Conservation (phyloP, 169 alveolate species). For the Perkinsus olseni region DNA sequence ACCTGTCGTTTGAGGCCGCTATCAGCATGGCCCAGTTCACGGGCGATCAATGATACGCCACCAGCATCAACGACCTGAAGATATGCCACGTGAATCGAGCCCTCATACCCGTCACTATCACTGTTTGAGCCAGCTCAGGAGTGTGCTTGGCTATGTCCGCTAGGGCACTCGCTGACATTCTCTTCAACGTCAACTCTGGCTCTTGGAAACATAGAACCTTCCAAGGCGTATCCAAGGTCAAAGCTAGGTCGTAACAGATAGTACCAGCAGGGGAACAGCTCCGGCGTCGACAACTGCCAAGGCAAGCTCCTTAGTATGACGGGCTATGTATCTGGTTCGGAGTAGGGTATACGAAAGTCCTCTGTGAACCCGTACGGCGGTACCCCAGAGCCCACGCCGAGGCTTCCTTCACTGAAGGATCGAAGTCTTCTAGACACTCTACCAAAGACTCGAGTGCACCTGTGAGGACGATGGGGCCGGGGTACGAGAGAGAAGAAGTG, state of each 20-base stretch:
- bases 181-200: conserved; percentile 68
- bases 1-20: conserved; percentile 80
- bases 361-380: conserved; percentile 23
- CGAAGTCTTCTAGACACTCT: conserved; percentile 86
- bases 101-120: background rate
- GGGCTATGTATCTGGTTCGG: conserved; percentile 69
- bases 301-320: conserved; percentile 80
- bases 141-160: conserved; percentile 83
- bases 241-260: background rate
- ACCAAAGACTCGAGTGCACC: conserved; percentile 29
- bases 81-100: background rate
- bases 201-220: conserved; percentile 70
- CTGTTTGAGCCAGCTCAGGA: conserved; percentile 57
- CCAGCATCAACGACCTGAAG: conserved; percentile 36
- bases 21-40: conserved; percentile 68
- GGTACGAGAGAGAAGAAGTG: background rate
- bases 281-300: conserved; percentile 83
- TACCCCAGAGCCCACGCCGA: conserved; percentile 68
- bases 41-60: conserved; percentile 49
- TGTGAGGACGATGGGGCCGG: background rate
- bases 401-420: conserved; percentile 84
- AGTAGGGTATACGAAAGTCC: background rate
- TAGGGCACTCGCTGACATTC: conserved; percentile 73
- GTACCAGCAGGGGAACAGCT: conserved; percentile 79
- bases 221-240: background rate